Base-by-base conservation (phyloP, 2,329 filamentous ascomycete genomes). In the Aspergillus amoenus region DNA sequence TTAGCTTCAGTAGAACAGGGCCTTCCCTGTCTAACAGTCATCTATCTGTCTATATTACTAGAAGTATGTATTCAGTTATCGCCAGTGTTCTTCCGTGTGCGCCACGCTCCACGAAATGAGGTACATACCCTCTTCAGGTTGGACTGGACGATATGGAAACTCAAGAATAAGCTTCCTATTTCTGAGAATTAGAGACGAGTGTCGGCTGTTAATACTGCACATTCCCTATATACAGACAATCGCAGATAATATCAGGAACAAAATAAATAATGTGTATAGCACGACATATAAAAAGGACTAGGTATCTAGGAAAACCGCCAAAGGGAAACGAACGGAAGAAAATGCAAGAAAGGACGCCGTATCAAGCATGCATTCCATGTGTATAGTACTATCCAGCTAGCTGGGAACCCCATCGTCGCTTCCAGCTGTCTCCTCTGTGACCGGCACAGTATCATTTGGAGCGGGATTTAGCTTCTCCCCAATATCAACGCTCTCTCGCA, bases 381-480 rank as follows among this genome's bases (percentile, higher is more conserved):
- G 6, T 8, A 13, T 13, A 15, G 15, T n/a, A 13, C 9, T 32
- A 4, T 5, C 5, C 21, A 32, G 27, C 21, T 42, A 55, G 27
- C 41, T 46, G 13, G 3, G 9, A 11, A 40, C 8, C 34, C n/a
- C 22, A 11, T 30, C 9, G 27, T 30, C 27, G 7, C 2, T 18
- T 5, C 30, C 21, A 13, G 56, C 44, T 9, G 43, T 48, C 11
- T 68, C 58, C 17, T 58, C 62, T 12, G 59, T 59, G 24, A 68
- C 24, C 3, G 62, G 64, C 18, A 85, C 76, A 43, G 82, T 72
- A 66, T 88, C 85, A 52, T 83, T 82, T 47, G 79, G 74, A 56
- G 88, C 87, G 60, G 88, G 86, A 63, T 91, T 82, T 52, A 93
- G 66, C 61, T 90, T 76, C 64, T 87, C 81, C 1, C 89, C 90